Base-by-base conservation (phyloP, 306 rosid species). In the Vicia villosa region DNA sequence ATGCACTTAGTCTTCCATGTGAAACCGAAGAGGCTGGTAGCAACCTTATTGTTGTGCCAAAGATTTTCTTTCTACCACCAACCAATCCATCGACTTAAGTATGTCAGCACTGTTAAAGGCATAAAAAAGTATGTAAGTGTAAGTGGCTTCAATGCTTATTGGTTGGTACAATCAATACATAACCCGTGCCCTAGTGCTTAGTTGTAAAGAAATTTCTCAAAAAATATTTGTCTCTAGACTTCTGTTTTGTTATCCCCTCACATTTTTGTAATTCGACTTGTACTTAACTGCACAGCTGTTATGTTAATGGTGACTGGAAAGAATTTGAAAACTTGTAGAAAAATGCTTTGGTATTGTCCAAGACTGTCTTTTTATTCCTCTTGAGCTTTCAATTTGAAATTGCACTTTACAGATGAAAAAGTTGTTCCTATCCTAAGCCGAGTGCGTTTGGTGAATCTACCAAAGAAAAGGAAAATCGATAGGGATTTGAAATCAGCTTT, bases 401-500 rank as follows among this genome's bases (percentile, higher is more conserved):
- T 78, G 37, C 66, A 62, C 75, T 74, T 69, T 78, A 71, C 80
- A 86, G 92, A 78, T 24, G 43, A 45, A 21, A 88, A 83, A 19
- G 80, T 60, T 80, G 85, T 55, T 85, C 86, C 74, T 5, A 61
- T 58, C 59, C 86, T 83, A 65, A 58, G 68, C 69, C 77, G 74
- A 61, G 97, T 93, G 62, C 81, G 86, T 34, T 79, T 93, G 66
- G 70, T 67, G 42, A 88, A 88, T 69, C 91, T 93, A 71, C 98
- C 94, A 1, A 93, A 78, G 83, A 93, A 93, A 72, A 94, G 71
- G 81, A 94, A 90, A 61, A 81, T 85, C 15, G 86, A 78, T 16
- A 86, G 92, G 83, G 96, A 94, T 80, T 83, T 94, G 77, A 87
- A 72, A 63, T 49, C 68, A 16, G 92, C 97, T 55, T 87, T 94